Evolutionary conservation across 352 stramenopile genomes (phyloP), one percentile per base, ranked within the genome.

Genomic region (Achlya hypogyna): DNA sequence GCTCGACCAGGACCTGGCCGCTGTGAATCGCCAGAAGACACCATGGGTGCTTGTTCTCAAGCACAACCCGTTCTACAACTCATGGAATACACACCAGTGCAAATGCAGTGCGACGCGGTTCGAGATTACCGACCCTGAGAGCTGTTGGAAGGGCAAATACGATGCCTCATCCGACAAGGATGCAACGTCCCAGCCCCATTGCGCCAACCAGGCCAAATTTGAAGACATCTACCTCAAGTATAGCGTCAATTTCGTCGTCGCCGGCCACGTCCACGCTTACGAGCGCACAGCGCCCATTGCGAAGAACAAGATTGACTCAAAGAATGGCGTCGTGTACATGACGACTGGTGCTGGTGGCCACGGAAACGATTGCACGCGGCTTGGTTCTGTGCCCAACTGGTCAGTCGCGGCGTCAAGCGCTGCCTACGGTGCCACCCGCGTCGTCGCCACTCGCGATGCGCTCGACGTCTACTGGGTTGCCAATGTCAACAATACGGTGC

Each of bases 51-150:
- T 81, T 18, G 73, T 74, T 3, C 42, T 78, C 43, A 77, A 73
- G 62, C 75, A 81, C 63, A 76, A 82, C 47, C 81, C 82, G 4
- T 86, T 65, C 42, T 89, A 89, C 73, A 88, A 86, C 70, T 78
- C 72, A 23, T 88, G 82, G 77, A 73, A 49, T 18, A 73, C 77
- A 53, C 82, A 89, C 67, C 79, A 91, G 69, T 82, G 75, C 35
- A 74, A 78, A 28, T 82, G 75, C 38, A 76, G 72, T 38, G 68
- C 67, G 23, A 75, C 64, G 8, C 73, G 74, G 42, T 80, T 78
- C 47, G 72, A 75, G 1, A 76, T 82, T 32, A 51, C 71, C 62
- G 70, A 75, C 10, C 43, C 53, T 5, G 73, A 78, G n/a, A 64
- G 34, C 31, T 83, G 76, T 66, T 83, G 76, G 76, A 77, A 79